These are phyloP conservation scores for Geotrichum australiense DNA, from an alignment of 1,139 yeast species.

Conservation along the genomic window DNA sequence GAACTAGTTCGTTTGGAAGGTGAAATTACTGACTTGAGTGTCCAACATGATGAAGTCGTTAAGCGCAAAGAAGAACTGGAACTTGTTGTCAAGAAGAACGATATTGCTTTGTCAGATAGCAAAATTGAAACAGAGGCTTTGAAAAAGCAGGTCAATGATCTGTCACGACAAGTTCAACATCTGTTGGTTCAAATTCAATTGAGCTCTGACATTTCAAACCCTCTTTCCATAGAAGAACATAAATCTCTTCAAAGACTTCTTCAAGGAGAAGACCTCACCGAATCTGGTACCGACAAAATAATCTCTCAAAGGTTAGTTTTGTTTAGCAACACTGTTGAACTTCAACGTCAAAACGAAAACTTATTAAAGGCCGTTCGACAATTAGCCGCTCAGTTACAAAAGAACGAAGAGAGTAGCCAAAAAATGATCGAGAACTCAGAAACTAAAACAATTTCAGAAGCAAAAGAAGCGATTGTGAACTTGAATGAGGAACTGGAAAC, in stretches of 20 bases:
- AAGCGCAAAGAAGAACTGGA: slow-evolving; percentile 39
- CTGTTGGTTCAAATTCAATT: slow-evolving; percentile 59
- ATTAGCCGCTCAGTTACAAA: slow-evolving; percentile 63
- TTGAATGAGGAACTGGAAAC: slow-evolving; percentile 57
- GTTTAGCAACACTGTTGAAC: slow-evolving; percentile 58
- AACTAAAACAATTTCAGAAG: slow-evolving; percentile 60
- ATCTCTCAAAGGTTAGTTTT: slow-evolving; percentile 69
- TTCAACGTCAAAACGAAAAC: slow-evolving; percentile 69
- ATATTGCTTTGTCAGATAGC: slow-evolving; percentile 25
- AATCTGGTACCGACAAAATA: slow-evolving; percentile 61
- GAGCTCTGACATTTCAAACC: slow-evolving; percentile 42
- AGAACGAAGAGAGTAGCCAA: slow-evolving; percentile 39
- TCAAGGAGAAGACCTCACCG: slow-evolving; percentile 32
- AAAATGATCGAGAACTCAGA: slow-evolving; percentile 45
- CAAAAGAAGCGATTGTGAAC: slow-evolving; percentile 65
- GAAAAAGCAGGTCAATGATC: slow-evolving; percentile 57
- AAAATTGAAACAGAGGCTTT: slow-evolving; percentile 35
- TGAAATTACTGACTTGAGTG: slow-evolving; percentile 47
- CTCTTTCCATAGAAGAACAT: slow-evolving; percentile 53
- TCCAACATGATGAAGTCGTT: slow-evolving; percentile 40
- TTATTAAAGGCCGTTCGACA: slow-evolving; percentile 60
- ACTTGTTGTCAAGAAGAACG: slow-evolving; percentile 29
- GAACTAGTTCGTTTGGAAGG: slow-evolving; percentile 40
- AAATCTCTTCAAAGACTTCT: slow-evolving; percentile 45
- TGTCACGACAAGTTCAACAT: slow-evolving; percentile 73